Evolutionary conservation across 352 stramenopile species (phyloP), one percentile per base, ranked within the genome.

Genomic region (Globisporangium irregulare): DNA sequence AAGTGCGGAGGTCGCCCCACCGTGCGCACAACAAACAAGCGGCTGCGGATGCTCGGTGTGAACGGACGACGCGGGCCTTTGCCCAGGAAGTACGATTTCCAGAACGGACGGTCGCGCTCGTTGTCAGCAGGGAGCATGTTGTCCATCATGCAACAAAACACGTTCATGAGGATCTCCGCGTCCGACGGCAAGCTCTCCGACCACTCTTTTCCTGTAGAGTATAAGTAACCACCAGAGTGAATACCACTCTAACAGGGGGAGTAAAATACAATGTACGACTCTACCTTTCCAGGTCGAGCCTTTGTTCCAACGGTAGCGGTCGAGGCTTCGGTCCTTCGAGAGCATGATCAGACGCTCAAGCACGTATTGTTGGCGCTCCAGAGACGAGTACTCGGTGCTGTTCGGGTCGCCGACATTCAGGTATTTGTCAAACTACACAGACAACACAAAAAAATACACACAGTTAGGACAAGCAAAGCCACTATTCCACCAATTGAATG

Each of bases 81-180:
- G 66, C 72, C 78, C 50, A 92, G 77, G 64, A 91, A 95, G 68
- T 93, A 93, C 9, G 84, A 88, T 57, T 90, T 90, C 77, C 81
- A 89, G 72, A 95, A 95, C 59, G 87, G 86, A 2, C 87, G 84
- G 64, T 93, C 86, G 38, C 80, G 84, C 66, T 90, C 86, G 61
- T 83, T 89, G 58, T 92, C 83, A 1, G 85, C 82, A 2, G 86
- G 86, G 18, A 95, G 71, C 76, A 92, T 84, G 69, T 95, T 93
- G 77, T 95, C 87, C 78, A 95, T 84, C 78, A 95, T 85, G 67
- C 86, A 93, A 71, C 86, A 94, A 50, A 95, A 93, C 24, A 90
- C 84, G 69, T 95, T 95, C 86, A 95, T 93, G 22, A 95, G 59
- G 66, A 95, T 92, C 68, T 95, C 87, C 8, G 86, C 80, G 50